Conservation (phyloP, 2,329 filamentous ascomycete species). For the Curvularia verruculosa region DNA sequence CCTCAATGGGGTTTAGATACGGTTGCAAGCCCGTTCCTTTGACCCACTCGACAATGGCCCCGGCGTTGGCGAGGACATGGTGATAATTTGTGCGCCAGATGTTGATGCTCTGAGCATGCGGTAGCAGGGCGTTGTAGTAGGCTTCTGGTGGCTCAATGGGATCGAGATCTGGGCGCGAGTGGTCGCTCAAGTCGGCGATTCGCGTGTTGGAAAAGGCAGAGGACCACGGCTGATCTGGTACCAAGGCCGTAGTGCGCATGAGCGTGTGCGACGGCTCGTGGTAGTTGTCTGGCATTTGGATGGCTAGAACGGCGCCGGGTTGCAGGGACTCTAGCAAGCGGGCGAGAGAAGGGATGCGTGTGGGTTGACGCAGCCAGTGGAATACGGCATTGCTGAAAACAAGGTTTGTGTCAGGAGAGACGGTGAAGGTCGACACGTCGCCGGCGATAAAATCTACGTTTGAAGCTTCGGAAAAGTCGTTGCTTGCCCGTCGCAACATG, state of each 20-base stretch:
- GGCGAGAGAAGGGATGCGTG: constrained; percentile 55
- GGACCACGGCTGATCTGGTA: constrained; percentile 49
- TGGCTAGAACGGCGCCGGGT: constrained; percentile 58
- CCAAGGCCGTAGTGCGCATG: constrained; percentile 56
- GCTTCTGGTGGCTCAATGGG: constrained; percentile 56
- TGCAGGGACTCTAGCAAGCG: constrained; percentile 52
- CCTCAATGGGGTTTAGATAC: constrained; percentile 57
- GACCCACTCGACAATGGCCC: constrained; percentile 65
- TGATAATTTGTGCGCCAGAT: constrained; percentile 63
- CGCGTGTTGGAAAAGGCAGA: constrained; percentile 27
- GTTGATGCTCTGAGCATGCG: constrained; percentile 50
- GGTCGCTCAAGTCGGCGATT: constrained; percentile 23
- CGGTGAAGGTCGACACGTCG: constrained; percentile 54
- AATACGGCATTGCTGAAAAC: constrained; percentile 65
- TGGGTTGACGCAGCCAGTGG: constrained; percentile 59
- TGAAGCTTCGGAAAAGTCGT: constrained; percentile 38
- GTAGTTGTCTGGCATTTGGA: constrained; percentile 62
- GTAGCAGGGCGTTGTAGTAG: constrained; percentile 58
- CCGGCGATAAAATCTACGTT: constrained; percentile 54
- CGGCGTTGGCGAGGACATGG: constrained; percentile 57
- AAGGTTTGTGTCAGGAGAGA: constrained; percentile 40
- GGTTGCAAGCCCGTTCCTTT: constrained; percentile 63
- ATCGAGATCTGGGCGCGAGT: constrained; percentile 50
- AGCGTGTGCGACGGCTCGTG: constrained; percentile 56
- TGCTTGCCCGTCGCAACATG: constrained; percentile 60